Conservation (phyloP, 495 filamentous ascomycete genomes). For the Aspergillus diversus region DNA sequence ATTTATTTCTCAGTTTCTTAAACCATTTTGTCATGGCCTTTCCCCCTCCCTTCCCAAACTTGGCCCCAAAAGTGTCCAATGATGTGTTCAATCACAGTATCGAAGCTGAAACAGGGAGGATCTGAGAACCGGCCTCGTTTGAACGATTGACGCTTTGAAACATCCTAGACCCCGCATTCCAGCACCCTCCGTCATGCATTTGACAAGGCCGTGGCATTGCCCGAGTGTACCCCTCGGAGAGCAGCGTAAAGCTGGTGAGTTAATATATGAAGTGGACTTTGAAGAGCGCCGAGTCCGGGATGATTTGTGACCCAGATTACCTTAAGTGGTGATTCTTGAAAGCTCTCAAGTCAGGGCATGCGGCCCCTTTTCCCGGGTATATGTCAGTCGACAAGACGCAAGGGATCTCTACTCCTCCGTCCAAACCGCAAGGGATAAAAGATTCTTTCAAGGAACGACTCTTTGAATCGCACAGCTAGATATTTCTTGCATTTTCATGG, state of each 20-base stretch:
- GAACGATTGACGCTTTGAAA: conserved; percentile 29
- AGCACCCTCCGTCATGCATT: conserved; percentile 17
- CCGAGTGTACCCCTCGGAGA: background rate
- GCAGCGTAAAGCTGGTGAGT: background rate
- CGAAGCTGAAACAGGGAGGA: conserved; percentile 21
- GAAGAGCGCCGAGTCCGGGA: background rate
- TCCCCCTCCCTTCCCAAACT: background rate
- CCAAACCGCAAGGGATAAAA: background rate
- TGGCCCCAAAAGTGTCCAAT: conserved; percentile 11
- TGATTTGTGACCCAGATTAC: background rate
- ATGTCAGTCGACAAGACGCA: background rate
- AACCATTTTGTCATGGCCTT: background rate
- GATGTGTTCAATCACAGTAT: conserved; percentile 3
- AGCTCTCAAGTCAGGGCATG: background rate
- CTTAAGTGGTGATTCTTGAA: background rate
- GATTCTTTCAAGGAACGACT: background rate
- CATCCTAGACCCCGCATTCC: conserved; percentile 32
- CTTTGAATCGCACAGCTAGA: background rate
- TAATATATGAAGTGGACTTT: background rate
- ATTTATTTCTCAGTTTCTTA: background rate
- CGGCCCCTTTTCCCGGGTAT: background rate
- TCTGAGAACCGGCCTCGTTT: conserved; percentile 14
- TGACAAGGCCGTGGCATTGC: conserved; percentile 4
- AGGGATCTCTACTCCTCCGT: background rate
- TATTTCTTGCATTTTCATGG: background rate